Base-by-base conservation (phyloP, 78 protist species). In the Dictyostelium citrinum region DNA sequence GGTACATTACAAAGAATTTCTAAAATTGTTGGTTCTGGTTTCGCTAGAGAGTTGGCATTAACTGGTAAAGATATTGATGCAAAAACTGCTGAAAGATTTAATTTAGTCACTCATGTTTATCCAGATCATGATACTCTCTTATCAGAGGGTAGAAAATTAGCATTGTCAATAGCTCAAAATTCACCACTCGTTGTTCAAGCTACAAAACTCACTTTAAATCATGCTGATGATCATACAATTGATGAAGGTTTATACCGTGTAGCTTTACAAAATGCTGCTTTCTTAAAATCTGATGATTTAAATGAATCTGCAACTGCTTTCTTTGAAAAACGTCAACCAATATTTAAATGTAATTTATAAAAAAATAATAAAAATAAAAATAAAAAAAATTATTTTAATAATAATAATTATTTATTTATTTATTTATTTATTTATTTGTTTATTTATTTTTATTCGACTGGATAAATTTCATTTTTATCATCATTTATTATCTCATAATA, bases 1-100 rank as follows among this genome's bases (percentile, higher is more conserved):
- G 98, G 98, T 16, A 97, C 98, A 27, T 86, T 97, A 20, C 98
- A 97, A 76, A 75, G 98, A 8, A 71, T 97, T 27, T 58, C 74
- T 3, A 58, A 41, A 37, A 22, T 97, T 12, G 20, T 46, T 67
- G 82, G 85, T 12, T 8, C 82, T 72, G 97, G 97, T 8, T 55
- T 24, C 8, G 96, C 82, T 22, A 46, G 97, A 35, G 98, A 96
- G 74, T 49, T 97, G 70, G 93, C 96, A 27, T 91, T 64, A 64
- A 90, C 98, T 35, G 98, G 95, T 9, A 43, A 85, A 10, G 22
- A 45, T 49, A 14, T 91, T 20, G 33, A 43, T n/a, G 81, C 98
- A 27, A 94, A 27, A 0, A 84, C 78, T 35, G 98, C 97, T 4
- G 11, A 7, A 5, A 22, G 33, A 33, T 14, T 10, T 60, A 90